phyloP scores from a whole-genome alignment of 208 protist genomes.

The Trichomonas gallinae region DNA sequence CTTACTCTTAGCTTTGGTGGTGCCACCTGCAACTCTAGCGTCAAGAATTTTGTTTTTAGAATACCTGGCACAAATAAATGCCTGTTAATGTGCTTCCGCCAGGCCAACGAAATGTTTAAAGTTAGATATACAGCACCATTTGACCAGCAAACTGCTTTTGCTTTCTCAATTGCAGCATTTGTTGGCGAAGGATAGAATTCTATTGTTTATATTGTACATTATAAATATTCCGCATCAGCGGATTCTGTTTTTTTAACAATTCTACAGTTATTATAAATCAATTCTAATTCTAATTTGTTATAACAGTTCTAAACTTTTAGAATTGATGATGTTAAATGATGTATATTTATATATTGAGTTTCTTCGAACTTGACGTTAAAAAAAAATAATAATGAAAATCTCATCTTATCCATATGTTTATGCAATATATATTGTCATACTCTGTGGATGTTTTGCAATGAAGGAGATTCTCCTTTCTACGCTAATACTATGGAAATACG shows the following conservation, averaged over 20 bases:
- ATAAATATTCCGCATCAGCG: no score
- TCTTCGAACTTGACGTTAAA: no score
- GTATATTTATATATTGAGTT: no score
- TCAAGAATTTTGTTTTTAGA: not conserved
- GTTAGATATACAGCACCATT: not conserved
- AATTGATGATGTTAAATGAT: no score
- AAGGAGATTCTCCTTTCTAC: not conserved
- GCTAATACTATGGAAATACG: not conserved
- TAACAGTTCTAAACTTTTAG: no score
- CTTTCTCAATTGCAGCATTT: not conserved
- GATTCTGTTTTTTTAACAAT: no score
- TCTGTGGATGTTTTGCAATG: not conserved
- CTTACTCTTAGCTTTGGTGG: not conserved
- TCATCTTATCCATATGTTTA: not conserved
- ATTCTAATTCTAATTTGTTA: no score
- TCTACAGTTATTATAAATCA: no score
- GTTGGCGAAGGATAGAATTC: not conserved
- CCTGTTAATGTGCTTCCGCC: not conserved
- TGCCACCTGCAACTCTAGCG: not conserved
- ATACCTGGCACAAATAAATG: not conserved
- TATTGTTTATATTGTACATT: not conserved
- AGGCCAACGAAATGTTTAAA: not conserved
- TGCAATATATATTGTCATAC: not conserved
- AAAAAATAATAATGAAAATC: not conserved
- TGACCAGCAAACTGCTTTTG: not conserved